Evolutionary conservation across 371 early-diverging fungal species (phyloP).

Genomic region (Caulochytrium protostelioides): DNA sequence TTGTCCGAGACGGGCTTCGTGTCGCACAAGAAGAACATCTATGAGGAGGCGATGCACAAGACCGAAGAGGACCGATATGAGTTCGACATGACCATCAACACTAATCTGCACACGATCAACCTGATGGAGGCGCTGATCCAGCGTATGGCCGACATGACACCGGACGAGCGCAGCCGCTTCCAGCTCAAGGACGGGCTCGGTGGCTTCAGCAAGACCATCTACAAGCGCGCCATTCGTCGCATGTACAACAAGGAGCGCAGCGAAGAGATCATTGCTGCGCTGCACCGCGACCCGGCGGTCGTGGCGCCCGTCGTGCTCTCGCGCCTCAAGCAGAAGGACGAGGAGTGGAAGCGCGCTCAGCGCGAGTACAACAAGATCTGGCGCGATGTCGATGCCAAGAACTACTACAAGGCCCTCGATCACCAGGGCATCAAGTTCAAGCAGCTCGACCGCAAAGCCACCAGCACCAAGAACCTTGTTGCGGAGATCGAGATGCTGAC

Average conservation of each 20-base stretch:
- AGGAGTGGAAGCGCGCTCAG: constrained; percentile 77
- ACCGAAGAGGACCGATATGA: constrained; percentile 98
- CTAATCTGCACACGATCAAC: constrained; percentile 72
- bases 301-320: constrained; percentile 90
- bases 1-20: constrained; percentile 88
- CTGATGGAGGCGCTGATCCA: constrained; percentile 69
- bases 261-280: constrained; percentile 68
- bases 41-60: constrained; percentile 86
- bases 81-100: constrained; percentile 89
- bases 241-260: constrained; percentile 73
- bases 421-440: constrained; percentile 79
- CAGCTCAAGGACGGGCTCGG: constrained; percentile 53
- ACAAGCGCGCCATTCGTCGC: constrained; percentile 73
- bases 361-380: constrained; percentile 86
- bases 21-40: constrained; percentile 76
- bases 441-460: constrained; percentile 58
- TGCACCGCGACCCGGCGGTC: constrained; percentile 76
- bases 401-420: constrained; percentile 92
- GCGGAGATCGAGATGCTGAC: constrained; percentile 62
- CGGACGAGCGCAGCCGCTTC: constrained; percentile 53
- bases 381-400: constrained; percentile 79
- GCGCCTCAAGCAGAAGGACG: constrained; percentile 91
- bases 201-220: constrained; percentile 53
- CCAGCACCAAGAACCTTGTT: constrained; percentile 52
- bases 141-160: constrained; percentile 50